phyloP scores from a whole-genome alignment of 23 red algal species.

The Gracilaria domingensis region DNA sequence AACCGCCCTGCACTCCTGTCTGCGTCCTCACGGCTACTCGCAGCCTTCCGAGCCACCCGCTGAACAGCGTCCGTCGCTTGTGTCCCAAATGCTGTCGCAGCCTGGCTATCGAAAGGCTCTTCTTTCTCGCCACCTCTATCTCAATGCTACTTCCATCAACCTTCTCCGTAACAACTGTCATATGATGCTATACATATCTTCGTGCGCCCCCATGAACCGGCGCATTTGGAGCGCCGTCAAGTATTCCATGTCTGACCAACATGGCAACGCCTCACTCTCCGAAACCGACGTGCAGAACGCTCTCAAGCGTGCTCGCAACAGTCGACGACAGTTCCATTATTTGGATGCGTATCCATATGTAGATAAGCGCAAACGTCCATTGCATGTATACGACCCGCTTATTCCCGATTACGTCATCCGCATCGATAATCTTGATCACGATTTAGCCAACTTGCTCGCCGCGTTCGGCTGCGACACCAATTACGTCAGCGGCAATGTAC shows the following conservation, averaged over 20 bases:
- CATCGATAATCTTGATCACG: not conserved
- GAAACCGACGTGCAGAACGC: not conserved
- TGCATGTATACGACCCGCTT: not conserved
- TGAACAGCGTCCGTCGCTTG: not conserved
- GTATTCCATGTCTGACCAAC: conserved; percentile 12
- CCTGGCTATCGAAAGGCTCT: conserved; percentile 1
- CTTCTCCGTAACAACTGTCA: conserved; percentile 15
- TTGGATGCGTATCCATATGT: not conserved
- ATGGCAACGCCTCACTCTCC: not conserved
- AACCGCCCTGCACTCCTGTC: conserved; percentile 22
- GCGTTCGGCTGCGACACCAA: conserved; percentile 23
- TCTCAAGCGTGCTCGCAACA: not conserved
- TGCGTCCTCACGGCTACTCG: conserved; percentile 14
- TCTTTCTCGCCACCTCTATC: conserved; percentile 45
- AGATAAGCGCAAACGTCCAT: not conserved
- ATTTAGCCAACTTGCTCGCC: conserved; percentile 4
- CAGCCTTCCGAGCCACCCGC: not conserved
- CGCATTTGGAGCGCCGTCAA: conserved; percentile 45
- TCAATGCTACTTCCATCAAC: conserved; percentile 2
- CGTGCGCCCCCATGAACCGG: conserved; percentile 6
- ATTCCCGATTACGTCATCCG: conserved; percentile 58
- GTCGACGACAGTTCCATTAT: not conserved
- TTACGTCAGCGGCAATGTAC: conserved; percentile 35
- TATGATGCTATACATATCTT: conserved; percentile 32
- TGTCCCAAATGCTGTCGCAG: not conserved